A percentile compares a stretch with the other conserved stretches of the same genome.
phyloP scores from a whole-genome alignment of 1,284 basidiomycete species.

The Takashimella koratensis region DNA sequence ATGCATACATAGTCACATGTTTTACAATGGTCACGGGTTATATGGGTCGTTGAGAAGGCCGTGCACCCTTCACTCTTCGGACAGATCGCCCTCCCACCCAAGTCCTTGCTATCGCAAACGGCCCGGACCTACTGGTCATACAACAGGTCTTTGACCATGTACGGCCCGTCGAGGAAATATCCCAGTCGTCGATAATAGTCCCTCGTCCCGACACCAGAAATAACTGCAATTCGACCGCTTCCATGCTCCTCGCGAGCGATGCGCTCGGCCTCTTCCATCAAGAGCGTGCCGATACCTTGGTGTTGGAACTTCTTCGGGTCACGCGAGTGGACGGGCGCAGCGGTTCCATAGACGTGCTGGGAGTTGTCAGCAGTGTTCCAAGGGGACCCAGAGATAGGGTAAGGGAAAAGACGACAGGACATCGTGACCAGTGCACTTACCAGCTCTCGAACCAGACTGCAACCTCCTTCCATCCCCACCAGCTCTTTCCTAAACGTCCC shows the following conservation, averaged over 20 bases:
- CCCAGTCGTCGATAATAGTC: conserved; percentile 93
- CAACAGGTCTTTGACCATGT: conserved; percentile 76
- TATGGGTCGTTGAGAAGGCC: too few species aligned
- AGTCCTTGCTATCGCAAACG: too few species aligned
- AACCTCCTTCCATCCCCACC: conserved; percentile 68
- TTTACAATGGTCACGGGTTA: not conserved
- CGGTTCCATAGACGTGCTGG: conserved; percentile 94
- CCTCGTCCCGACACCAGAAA: conserved; percentile 89
- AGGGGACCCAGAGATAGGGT: not conserved
- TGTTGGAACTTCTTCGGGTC: conserved; percentile 99
- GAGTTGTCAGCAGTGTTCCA: not conserved
- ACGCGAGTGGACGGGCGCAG: conserved; percentile 92
- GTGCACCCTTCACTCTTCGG: too few species aligned
- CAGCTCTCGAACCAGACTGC: conserved; percentile 92
- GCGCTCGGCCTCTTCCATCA: conserved; percentile 99
- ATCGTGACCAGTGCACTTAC: conserved; percentile 26
- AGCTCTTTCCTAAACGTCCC: conserved; percentile 96
- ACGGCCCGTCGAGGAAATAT: conserved; percentile 92
- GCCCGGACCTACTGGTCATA: not conserved
- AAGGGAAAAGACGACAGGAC: too few species aligned
- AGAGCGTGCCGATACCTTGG: conserved; percentile 92
- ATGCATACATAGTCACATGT: not conserved
- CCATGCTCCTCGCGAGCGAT: conserved; percentile 98
- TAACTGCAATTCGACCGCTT: conserved; percentile 78
- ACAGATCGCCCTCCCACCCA: too few species aligned